phyloP scores from a whole-genome alignment of 495 filamentous ascomycete genomes.

The Immersiella caudata region DNA sequence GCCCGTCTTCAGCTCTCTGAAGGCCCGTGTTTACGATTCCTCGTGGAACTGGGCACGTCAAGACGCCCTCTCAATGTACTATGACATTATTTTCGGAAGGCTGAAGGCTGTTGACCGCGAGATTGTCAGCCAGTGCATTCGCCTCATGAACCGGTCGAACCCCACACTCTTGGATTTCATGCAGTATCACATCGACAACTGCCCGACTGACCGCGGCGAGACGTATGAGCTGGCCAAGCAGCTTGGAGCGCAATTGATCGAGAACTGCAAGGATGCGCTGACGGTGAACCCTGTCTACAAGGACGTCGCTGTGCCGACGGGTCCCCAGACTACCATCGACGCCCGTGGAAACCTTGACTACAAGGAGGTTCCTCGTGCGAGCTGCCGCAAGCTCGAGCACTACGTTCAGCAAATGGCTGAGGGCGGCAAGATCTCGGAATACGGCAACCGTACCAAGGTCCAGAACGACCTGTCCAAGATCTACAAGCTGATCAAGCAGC shows the following conservation, averaged over 20 bases:
- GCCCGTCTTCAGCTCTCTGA: slow-evolving; percentile 87
- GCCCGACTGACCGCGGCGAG: slow-evolving; percentile 93
- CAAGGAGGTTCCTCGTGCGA: slow-evolving; percentile 81
- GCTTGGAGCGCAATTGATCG: slow-evolving; percentile 91
- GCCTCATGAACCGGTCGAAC: slow-evolving; percentile 98
- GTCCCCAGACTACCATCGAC: slow-evolving; percentile 86
- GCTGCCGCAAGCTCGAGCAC: slow-evolving; percentile 95
- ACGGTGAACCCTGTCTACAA: slow-evolving; percentile 84
- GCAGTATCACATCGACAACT: slow-evolving; percentile 99
- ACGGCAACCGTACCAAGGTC: slow-evolving; percentile 96
- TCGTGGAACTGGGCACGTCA: slow-evolving; percentile 99
- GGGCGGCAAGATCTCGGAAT: slow-evolving; percentile 96
- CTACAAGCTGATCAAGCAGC: slow-evolving; percentile 96
- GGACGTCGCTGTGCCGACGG: slow-evolving; percentile 90
- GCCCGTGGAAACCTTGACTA: slow-evolving; percentile 87
- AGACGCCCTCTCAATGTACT: slow-evolving; percentile 97
- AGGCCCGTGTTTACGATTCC: slow-evolving; percentile 95
- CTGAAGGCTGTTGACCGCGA: slow-evolving; percentile 92
- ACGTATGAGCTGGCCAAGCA: slow-evolving; percentile 96
- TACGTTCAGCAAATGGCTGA: slow-evolving; percentile 99
- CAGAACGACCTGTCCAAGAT: slow-evolving; percentile 92
- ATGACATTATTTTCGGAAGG: slow-evolving; percentile 97
- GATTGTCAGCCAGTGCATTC: slow-evolving; percentile 97
- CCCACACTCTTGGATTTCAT: slow-evolving; percentile 96
- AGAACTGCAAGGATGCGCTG: slow-evolving; percentile 95